Percentiles rank a stretch among this genome's conserved stretches.
phyloP scores from a whole-genome alignment of 164 flowering plant species.

The Kalanchoe fedtschenkoi region DNA sequence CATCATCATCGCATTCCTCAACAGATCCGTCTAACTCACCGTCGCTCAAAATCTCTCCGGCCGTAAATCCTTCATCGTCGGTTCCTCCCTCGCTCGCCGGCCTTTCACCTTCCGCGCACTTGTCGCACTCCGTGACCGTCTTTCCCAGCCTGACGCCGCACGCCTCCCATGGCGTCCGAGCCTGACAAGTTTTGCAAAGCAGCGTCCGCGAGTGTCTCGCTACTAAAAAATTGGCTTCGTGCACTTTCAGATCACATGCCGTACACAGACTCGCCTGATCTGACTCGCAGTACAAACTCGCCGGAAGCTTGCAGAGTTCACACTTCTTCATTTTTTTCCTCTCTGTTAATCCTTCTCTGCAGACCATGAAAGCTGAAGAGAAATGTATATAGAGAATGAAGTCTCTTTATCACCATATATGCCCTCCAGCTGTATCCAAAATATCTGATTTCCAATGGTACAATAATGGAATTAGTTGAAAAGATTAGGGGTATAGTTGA shows the following conservation, averaged over 20 bases:
- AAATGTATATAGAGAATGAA: neutral
- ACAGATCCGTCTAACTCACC: neutral
- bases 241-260: slow-evolving; percentile 34
- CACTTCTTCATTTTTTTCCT: slow-evolving; percentile 24
- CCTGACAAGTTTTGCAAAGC: slow-evolving; percentile 32
- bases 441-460: neutral
- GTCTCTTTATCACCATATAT: neutral
- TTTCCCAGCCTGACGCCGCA: slow-evolving; percentile 24
- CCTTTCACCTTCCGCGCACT: slow-evolving; percentile 13
- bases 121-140: slow-evolving; percentile 19
- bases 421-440: neutral
- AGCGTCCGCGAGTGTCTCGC: slow-evolving; percentile 29
- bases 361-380: neutral
- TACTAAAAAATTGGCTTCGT: slow-evolving; percentile 35
- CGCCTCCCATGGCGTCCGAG: slow-evolving; percentile 29
- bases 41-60: neutral
- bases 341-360: neutral
- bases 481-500: neutral
- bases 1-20: slow-evolving; percentile 7
- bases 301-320: slow-evolving; percentile 26
- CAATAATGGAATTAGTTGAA: no score
- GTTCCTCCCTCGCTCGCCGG: neutral
- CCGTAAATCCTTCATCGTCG: slow-evolving; percentile 9
- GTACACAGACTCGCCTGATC: slow-evolving; percentile 34
- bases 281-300: slow-evolving; percentile 31